phyloP scores from a whole-genome alignment of 2,329 filamentous ascomycete genomes.

The Gremmenia infestans region DNA sequence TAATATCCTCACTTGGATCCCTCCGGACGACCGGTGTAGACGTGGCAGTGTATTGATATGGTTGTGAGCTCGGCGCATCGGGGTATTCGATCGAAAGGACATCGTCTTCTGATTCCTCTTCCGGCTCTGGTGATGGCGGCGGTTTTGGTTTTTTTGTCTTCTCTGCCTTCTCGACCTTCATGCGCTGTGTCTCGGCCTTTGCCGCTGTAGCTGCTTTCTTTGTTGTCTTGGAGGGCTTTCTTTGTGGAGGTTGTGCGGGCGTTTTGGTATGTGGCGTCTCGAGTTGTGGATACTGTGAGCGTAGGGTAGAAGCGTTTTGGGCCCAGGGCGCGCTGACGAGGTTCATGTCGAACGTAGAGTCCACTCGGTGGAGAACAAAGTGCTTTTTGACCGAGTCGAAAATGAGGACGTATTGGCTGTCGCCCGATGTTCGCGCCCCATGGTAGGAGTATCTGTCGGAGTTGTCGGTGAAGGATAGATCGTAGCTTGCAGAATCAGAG shows the following conservation, averaged over 20 bases:
- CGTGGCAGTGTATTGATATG: constrained; percentile 16
- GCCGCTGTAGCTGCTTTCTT: constrained; percentile 23
- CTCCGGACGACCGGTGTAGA: constrained; percentile 24
- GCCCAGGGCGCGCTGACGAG: constrained; percentile 65
- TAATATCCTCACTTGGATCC: constrained; percentile 33
- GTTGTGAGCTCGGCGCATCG: constrained; percentile 39
- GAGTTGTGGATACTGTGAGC: constrained; percentile 64
- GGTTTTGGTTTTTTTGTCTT: constrained; percentile 33
- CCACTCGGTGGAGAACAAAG: constrained; percentile 76
- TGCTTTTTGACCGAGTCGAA: constrained; percentile 71
- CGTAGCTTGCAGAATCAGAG: constrained; percentile 38
- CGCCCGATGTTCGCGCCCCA: constrained; percentile 52
- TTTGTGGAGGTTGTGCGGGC: constrained; percentile 13
- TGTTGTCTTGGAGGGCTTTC: constrained; percentile 24
- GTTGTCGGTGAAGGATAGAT: constrained; percentile 48
- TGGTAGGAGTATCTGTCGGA: constrained; percentile 55
- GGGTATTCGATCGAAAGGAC: constrained; percentile 57
- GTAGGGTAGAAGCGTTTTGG: constrained; percentile 56
- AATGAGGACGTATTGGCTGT: constrained; percentile 61
- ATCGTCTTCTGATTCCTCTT: constrained; percentile 46
- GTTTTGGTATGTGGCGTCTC: constrained; percentile 14
- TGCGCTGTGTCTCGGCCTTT: constrained; percentile 27
- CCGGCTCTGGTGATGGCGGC: constrained; percentile 28
- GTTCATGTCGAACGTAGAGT: constrained; percentile 86
- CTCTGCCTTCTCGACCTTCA: constrained; percentile 29